Evolutionary conservation across 2,329 filamentous ascomycete species (phyloP).

Genomic region (Macrophomina tecta): DNA sequence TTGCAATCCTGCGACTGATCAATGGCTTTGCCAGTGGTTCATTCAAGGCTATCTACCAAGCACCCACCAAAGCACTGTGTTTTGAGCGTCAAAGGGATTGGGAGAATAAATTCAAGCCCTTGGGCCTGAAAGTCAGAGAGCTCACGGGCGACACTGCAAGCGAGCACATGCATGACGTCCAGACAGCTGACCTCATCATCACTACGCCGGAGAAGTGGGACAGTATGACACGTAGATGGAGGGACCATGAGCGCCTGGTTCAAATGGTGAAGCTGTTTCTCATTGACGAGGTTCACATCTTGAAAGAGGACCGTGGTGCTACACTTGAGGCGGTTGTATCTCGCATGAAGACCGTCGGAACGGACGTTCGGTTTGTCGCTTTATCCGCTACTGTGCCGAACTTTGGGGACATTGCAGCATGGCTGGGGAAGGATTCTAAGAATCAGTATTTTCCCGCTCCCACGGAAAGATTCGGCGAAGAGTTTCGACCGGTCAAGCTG

Average conservation of each 20-base stretch:
- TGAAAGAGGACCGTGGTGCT: conserved; percentile 79
- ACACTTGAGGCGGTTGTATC: conserved; percentile 85
- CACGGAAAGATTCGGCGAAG: conserved; percentile 75
- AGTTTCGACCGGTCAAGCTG: conserved; percentile 78
- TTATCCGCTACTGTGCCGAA: conserved; percentile 86
- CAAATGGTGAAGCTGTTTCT: conserved; percentile 79
- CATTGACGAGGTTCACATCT: conserved; percentile 86
- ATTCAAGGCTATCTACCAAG: conserved; percentile 87
- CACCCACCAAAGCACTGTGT: conserved; percentile 83
- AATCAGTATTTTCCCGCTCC: conserved; percentile 68
- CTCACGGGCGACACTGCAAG: conserved; percentile 81
- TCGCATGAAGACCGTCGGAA: conserved; percentile 81
- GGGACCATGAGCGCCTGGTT: conserved; percentile 76
- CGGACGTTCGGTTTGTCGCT: conserved; percentile 78
- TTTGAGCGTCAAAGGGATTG: conserved; percentile 78
- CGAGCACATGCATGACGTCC: conserved; percentile 69
- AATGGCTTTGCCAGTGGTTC: conserved; percentile 58
- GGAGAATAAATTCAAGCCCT: conserved; percentile 72
- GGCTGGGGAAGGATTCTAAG: conserved; percentile 72
- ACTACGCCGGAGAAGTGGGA: conserved; percentile 94
- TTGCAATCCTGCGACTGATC: conserved; percentile 78
- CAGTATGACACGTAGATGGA: conserved; percentile 86
- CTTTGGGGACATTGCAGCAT: conserved; percentile 77
- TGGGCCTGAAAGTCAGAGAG: conserved; percentile 74
- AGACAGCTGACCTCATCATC: conserved; percentile 79